Conservation (phyloP, 2,329 filamentous ascomycete genomes). For the Fusarium sp. region DNA sequence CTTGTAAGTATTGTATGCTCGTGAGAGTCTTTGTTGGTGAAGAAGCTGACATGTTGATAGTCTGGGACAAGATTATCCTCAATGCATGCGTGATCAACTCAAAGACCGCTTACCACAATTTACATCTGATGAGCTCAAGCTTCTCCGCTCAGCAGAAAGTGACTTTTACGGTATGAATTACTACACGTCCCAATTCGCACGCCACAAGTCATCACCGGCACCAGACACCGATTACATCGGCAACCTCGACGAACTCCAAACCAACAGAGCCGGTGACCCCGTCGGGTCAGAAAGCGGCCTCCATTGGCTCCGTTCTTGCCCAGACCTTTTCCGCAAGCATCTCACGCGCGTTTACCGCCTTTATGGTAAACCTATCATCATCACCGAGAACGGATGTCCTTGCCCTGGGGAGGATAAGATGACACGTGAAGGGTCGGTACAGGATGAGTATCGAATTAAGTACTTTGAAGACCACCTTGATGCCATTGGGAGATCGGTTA, state of each 20-base stretch:
- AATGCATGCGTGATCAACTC: conserved; percentile 53
- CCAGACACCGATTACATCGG: conserved; percentile 21
- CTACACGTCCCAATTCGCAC: conserved; percentile 35
- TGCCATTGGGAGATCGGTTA: conserved; percentile 45
- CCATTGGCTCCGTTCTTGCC: conserved; percentile 30
- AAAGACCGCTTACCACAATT: conserved; percentile 50
- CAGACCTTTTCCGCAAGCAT: conserved; percentile 31
- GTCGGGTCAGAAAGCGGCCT: conserved; percentile 23
- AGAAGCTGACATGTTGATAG: conserved; percentile 9
- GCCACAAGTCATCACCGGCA: background rate
- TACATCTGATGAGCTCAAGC: conserved; percentile 43
- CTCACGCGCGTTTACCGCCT: conserved; percentile 18
- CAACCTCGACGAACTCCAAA: conserved; percentile 24
- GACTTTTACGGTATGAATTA: conserved; percentile 41
- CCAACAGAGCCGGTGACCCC: conserved; percentile 6
- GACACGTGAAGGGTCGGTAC: conserved; percentile 49
- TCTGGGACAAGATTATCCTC: conserved; percentile 51
- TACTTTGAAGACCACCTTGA: conserved; percentile 57
- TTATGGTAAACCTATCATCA: conserved; percentile 31
- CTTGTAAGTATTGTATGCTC: conserved; percentile 38
- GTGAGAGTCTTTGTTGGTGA: too few species aligned
- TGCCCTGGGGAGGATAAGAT: conserved; percentile 32
- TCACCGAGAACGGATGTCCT: conserved; percentile 36
- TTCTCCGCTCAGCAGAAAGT: conserved; percentile 43
- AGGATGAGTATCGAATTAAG: conserved; percentile 53